A percentile compares a stretch with the other conserved stretches of the same genome.
Conservation (phyloP, 495 filamentous ascomycete species). For the Podospora fimiseda region DNA sequence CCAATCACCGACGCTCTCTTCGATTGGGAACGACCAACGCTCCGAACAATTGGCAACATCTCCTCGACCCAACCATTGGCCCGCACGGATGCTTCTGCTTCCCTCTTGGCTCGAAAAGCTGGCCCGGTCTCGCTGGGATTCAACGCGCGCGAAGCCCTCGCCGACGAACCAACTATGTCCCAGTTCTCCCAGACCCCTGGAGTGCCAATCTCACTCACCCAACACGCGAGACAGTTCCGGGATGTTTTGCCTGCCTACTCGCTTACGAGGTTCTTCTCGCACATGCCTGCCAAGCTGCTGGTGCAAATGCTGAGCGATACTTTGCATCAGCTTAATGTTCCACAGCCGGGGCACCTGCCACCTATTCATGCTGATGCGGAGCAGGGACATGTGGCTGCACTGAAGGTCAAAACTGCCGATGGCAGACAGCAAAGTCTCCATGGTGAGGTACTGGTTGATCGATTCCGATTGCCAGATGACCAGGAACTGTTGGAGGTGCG, state of each 20-base stretch:
- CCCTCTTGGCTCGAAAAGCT: constrained; percentile 5
- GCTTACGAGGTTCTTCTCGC: constrained; percentile 87
- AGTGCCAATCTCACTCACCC: constrained; percentile 75
- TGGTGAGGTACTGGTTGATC: constrained; percentile 78
- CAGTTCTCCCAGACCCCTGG: constrained; percentile 81
- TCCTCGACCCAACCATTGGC: constrained; percentile 52
- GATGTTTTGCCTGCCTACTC: constrained; percentile 78
- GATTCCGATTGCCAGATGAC: constrained; percentile 38
- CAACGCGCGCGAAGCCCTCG: constrained; percentile 55
- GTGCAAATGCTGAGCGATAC: constrained; percentile 74
- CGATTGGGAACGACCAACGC: constrained; percentile 64
- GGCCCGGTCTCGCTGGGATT: neutral
- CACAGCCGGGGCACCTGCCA: constrained; percentile 45
- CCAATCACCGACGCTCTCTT: constrained; percentile 61
- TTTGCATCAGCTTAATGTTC: constrained; percentile 74
- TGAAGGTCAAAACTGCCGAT: constrained; percentile 72
- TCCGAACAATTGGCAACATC: constrained; percentile 42
- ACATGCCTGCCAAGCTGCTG: constrained; percentile 68
- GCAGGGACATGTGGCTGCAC: constrained; percentile 49
- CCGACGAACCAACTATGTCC: constrained; percentile 83
- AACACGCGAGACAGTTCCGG: constrained; percentile 76
- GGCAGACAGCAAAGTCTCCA: constrained; percentile 70
- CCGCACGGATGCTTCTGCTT: constrained; percentile 23
- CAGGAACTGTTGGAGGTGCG: constrained; percentile 69
- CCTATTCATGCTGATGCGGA: constrained; percentile 22